phyloP scores from a whole-genome alignment of 2,329 filamentous ascomycete genomes.

The Epichloe sp. region DNA sequence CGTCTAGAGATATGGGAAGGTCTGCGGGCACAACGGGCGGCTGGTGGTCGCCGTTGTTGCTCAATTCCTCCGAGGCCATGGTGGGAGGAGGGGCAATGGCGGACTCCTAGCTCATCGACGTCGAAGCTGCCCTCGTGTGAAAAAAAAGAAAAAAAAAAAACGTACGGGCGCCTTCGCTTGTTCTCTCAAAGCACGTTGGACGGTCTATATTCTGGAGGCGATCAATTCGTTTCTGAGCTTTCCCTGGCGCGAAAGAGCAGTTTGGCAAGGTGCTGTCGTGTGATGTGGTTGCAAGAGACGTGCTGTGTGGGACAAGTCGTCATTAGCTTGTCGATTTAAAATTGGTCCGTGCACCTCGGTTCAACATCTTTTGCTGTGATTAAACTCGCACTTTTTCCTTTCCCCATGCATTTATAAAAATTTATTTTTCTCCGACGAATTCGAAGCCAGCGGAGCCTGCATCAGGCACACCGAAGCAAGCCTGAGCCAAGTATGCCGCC shows the following conservation, averaged over 20 bases:
- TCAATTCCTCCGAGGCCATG: conserved; percentile 47
- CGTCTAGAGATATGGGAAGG: conserved; percentile 82
- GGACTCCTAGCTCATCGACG: conserved; percentile 21
- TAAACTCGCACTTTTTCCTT: too few species aligned
- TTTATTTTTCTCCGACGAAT: neutral
- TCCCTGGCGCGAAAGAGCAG: neutral
- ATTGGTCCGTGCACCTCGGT: too few species aligned
- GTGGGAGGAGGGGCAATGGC: conserved; percentile 26
- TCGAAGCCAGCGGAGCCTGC: neutral
- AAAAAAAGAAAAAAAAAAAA: neutral
- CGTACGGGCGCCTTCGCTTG: neutral
- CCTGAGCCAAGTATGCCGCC: neutral
- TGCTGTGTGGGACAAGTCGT: neutral
- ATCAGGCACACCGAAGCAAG: neutral
- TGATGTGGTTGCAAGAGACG: neutral
- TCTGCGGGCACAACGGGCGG: conserved; percentile 58
- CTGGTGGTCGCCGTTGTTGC: conserved; percentile 26
- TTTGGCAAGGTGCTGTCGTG: neutral
- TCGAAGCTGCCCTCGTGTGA: conserved; percentile 5
- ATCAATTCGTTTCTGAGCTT: neutral
- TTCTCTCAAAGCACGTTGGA: too few species aligned
- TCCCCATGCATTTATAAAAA: neutral
- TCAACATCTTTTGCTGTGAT: too few species aligned
- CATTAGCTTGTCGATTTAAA: neutral
- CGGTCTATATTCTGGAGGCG: too few species aligned